Conservation (phyloP, 345 rosid species). For the Carallia brachiata region DNA sequence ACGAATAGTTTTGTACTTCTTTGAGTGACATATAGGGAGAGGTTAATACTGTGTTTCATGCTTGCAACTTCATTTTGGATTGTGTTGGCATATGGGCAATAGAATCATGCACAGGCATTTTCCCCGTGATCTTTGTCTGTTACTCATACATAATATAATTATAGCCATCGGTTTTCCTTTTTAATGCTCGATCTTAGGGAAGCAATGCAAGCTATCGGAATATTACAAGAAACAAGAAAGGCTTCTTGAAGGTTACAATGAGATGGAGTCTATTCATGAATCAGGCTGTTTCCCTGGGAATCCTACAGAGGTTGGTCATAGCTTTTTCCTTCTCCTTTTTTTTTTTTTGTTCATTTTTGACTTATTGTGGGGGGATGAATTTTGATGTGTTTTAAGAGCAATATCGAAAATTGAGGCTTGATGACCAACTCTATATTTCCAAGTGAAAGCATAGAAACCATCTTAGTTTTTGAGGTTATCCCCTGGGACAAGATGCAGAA, state of each 20-base stretch:
- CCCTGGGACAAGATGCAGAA: no score
- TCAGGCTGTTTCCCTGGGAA: slow-evolving; percentile 46
- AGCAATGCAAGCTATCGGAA: slow-evolving; percentile 63
- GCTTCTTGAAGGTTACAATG: slow-evolving; percentile 70
- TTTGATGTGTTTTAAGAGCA: no score
- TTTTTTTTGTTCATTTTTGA: not conserved
- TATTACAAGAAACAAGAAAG: slow-evolving; percentile 79
- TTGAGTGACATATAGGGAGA: not conserved
- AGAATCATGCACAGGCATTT: not conserved
- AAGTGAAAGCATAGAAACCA: no score
- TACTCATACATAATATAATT: not conserved
- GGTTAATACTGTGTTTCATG: not conserved
- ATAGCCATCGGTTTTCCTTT: not conserved
- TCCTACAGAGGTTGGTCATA: slow-evolving; percentile 53
- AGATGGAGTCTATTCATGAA: slow-evolving; percentile 67
- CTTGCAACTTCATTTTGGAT: not conserved
- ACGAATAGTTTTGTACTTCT: not conserved
- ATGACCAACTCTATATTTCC: no score
- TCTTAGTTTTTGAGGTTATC: no score
- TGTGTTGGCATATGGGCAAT: not conserved
- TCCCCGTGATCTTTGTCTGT: not conserved
- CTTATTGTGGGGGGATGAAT: no score
- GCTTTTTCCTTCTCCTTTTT: not conserved
- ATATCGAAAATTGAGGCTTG: no score
- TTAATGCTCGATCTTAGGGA: slow-evolving; percentile 35